These are phyloP conservation scores for Straminergon stramineum DNA, from an alignment of 225 moss, liverwort and hornwort genomes.

Conservation along the genomic window DNA sequence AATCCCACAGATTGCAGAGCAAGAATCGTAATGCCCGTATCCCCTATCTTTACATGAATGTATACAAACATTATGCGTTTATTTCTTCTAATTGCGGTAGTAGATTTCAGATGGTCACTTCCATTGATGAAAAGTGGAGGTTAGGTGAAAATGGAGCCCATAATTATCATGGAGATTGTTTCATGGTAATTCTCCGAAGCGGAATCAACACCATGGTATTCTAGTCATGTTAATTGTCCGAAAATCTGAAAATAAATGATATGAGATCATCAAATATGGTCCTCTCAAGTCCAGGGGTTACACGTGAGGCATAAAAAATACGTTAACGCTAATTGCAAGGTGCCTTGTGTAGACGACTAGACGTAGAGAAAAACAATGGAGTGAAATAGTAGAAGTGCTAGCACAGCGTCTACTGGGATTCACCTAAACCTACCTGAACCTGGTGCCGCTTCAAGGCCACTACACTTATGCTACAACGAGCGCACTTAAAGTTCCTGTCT, in stretches of 20 bases:
- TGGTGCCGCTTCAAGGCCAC: slow-evolving; percentile 79
- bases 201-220: background rate
- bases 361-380: background rate
- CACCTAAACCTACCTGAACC: slow-evolving; percentile 37
- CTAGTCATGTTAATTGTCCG: background rate
- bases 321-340: background rate
- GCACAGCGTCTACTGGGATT: background rate
- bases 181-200: background rate
- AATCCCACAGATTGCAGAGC: background rate
- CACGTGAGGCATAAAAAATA: background rate
- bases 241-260: background rate
- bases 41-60: background rate
- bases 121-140: background rate
- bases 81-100: background rate
- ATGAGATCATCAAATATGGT: background rate
- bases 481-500: slow-evolving; percentile 71
- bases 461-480: slow-evolving; percentile 37
- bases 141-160: background rate
- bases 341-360: background rate
- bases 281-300: background rate
- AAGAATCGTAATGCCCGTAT: background rate
- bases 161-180: background rate
- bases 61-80: background rate
- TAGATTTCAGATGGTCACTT: background rate
- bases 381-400: background rate